A percentile compares a stretch with the other conserved stretches of the same genome.
phyloP scores from a whole-genome alignment of 768 basidiomycete species.

The Boletellus ananas region DNA sequence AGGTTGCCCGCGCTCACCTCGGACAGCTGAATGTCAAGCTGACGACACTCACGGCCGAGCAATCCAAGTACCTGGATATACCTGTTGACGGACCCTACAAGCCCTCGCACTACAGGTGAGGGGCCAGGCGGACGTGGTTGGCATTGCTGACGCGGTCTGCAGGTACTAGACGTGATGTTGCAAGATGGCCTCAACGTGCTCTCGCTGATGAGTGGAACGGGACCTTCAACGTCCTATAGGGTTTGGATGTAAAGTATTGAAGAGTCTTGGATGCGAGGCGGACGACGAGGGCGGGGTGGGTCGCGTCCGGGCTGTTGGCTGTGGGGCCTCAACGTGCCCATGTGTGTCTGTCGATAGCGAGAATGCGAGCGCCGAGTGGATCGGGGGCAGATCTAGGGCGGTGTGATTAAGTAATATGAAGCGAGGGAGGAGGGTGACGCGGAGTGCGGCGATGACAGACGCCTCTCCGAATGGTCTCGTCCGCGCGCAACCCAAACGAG shows the following conservation, averaged over 20 bases:
- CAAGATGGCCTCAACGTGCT: conserved; percentile 77
- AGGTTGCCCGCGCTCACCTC: conserved; percentile 96
- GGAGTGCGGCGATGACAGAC: conserved; percentile 23
- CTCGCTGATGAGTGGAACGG: conserved; percentile 54
- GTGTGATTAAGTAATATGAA: conserved; percentile 19
- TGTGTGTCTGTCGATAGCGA: not conserved
- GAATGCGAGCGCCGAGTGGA: conserved; percentile 6
- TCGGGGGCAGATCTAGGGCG: conserved; percentile 12
- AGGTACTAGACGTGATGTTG: conserved; percentile 30
- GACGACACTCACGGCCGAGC: conserved; percentile 65
- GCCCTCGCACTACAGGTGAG: conserved; percentile 63
- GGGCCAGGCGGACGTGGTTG: not conserved
- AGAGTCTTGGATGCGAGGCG: conserved; percentile 41
- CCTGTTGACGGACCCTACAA: conserved; percentile 80
- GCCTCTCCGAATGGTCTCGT: conserved; percentile 31
- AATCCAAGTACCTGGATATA: conserved; percentile 90
- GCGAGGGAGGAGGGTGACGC: conserved; percentile 11
- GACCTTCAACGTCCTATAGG: conserved; percentile 65
- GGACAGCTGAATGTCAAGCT: conserved; percentile 91
- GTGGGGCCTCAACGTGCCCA: conserved; percentile 38
- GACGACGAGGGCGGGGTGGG: conserved; percentile 10
- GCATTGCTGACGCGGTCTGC: conserved; percentile 1
- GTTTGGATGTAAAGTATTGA: conserved; percentile 46
- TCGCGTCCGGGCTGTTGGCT: conserved; percentile 8
- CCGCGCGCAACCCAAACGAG: conserved; percentile 38